Conservation (phyloP, 2,329 filamentous ascomycete species). For the Penicillium sp. region DNA sequence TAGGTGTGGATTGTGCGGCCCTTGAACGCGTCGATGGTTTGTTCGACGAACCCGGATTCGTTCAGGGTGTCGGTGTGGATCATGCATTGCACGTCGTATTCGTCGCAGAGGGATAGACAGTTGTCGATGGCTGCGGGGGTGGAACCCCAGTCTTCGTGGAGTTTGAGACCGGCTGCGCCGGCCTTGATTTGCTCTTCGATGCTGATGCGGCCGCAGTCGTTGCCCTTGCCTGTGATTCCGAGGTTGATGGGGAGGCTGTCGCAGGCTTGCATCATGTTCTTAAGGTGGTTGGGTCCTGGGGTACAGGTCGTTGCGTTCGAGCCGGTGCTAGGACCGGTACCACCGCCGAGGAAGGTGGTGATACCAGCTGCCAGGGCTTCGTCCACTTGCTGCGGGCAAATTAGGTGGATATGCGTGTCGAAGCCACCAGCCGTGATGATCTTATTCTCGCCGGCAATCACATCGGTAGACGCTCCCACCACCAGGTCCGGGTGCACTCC, state of each 20-base stretch:
- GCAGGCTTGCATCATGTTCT: slow-evolving; percentile 86
- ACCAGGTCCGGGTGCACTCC: slow-evolving; percentile 79
- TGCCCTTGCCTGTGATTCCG: slow-evolving; percentile 92
- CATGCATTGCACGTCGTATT: slow-evolving; percentile 88
- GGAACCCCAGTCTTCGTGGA: slow-evolving; percentile 95
- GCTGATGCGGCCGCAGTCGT: slow-evolving; percentile 73
- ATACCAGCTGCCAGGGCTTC: slow-evolving; percentile 85
- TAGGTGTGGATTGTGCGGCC: slow-evolving; percentile 92
- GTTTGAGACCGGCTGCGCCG: slow-evolving; percentile 86
- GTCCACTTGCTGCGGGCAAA: slow-evolving; percentile 88
- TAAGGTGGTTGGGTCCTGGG: slow-evolving; percentile 80
- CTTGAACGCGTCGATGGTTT: slow-evolving; percentile 84
- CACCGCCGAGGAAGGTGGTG: slow-evolving; percentile 88
- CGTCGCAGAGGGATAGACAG: slow-evolving; percentile 84
- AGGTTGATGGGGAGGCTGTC: slow-evolving; percentile 84
- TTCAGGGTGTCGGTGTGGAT: slow-evolving; percentile 97
- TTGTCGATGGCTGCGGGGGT: slow-evolving; percentile 91
- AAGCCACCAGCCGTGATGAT: slow-evolving; percentile 91
- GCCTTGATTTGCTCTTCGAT: slow-evolving; percentile 81
- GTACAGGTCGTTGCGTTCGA: slow-evolving; percentile 94
- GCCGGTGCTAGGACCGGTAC: slow-evolving; percentile 89
- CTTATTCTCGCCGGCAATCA: slow-evolving; percentile 86
- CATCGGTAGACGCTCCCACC: slow-evolving; percentile 86
- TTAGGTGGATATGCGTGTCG: slow-evolving; percentile 91
- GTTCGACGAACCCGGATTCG: slow-evolving; percentile 95